Conservation (phyloP, 2,329 filamentous ascomycete genomes). For the Neopestalotiopsis clavispora region DNA sequence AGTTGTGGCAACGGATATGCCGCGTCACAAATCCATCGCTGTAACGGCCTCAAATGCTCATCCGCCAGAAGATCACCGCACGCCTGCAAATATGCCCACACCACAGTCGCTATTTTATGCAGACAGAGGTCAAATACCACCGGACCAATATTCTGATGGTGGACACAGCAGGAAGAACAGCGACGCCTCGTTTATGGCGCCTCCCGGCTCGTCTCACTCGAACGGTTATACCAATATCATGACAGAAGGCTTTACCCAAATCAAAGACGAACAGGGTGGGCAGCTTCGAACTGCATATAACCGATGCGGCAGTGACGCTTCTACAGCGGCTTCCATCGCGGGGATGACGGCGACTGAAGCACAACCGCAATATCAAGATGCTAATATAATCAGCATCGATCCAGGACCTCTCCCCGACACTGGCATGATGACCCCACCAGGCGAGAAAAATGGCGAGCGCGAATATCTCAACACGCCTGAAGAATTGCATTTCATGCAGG, state of each 20-base stretch:
- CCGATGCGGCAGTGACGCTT: constrained; percentile 40
- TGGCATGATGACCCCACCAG: constrained; percentile 46
- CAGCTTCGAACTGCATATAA: constrained; percentile 30
- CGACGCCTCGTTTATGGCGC: constrained; percentile 30
- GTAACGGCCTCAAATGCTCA: constrained; percentile 27
- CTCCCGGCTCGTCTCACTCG: constrained; percentile 29
- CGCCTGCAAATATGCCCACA: constrained; percentile 28
- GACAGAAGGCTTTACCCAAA: constrained; percentile 27
- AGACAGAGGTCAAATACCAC: constrained; percentile 28
- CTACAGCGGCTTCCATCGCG: constrained; percentile 43
- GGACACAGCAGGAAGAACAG: constrained; percentile 34
- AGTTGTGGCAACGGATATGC: constrained; percentile 32
- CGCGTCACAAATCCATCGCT: constrained; percentile 27
- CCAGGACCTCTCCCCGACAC: constrained; percentile 29
- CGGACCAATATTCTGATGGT: constrained; percentile 28
- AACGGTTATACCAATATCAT: constrained; percentile 29
- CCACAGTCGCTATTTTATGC: constrained; percentile 32
- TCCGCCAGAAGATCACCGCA: constrained; percentile 26
- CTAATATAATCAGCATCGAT: constrained; percentile 30
- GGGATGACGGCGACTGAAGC: constrained; percentile 40
- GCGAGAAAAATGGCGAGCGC: constrained; percentile 47
- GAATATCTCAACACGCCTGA: constrained; percentile 76
- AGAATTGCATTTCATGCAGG: constrained; percentile 87
- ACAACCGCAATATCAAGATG: constrained; percentile 32
- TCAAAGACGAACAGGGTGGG: constrained; percentile 32